Conservation (phyloP, 1,284 basidiomycete genomes). For the Salmacisia buchloeana region DNA sequence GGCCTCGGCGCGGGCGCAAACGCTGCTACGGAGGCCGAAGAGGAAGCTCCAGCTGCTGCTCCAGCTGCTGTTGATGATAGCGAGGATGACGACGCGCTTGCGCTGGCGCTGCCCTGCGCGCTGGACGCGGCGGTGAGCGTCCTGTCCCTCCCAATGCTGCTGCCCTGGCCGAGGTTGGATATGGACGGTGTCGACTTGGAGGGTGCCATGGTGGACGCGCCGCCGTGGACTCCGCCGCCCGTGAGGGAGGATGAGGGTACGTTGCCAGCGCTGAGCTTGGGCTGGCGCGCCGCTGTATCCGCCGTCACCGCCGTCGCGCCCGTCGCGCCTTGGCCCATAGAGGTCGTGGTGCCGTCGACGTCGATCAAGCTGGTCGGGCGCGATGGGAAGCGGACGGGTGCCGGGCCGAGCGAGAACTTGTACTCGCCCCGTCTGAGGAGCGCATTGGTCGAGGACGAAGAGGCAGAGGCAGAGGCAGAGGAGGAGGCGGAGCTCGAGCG, state of each 20-base stretch:
- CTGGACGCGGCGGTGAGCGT: neutral
- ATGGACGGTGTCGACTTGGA: too few relatives aligned
- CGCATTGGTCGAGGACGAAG: neutral
- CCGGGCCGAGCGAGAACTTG: neutral
- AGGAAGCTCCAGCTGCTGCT: too few relatives aligned
- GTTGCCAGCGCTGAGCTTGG: too few relatives aligned
- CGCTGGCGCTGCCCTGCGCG: neutral
- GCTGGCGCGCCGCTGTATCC: too few relatives aligned
- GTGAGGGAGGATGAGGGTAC: too few relatives aligned
- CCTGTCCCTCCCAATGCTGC: too few relatives aligned
- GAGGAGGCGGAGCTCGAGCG: neutral
- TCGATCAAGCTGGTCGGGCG: neutral
- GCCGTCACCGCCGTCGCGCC: too few relatives aligned
- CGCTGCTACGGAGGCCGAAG: conserved; percentile 1
- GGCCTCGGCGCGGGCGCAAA: neutral
- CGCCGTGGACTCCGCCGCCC: too few relatives aligned
- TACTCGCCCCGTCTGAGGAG: neutral
- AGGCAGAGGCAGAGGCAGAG: neutral
- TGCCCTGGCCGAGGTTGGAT: too few relatives aligned
- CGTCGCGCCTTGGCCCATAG: too few relatives aligned
- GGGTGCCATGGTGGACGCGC: too few relatives aligned
- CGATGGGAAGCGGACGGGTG: conserved; percentile 2
- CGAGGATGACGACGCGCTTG: neutral
- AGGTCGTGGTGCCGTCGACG: too few relatives aligned
- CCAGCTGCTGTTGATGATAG: neutral